Evolutionary conservation across 2,329 filamentous ascomycete genomes (phyloP), one percentile per base, ranked within the genome.

Genomic region (Coniosporium tulheliwenetii): DNA sequence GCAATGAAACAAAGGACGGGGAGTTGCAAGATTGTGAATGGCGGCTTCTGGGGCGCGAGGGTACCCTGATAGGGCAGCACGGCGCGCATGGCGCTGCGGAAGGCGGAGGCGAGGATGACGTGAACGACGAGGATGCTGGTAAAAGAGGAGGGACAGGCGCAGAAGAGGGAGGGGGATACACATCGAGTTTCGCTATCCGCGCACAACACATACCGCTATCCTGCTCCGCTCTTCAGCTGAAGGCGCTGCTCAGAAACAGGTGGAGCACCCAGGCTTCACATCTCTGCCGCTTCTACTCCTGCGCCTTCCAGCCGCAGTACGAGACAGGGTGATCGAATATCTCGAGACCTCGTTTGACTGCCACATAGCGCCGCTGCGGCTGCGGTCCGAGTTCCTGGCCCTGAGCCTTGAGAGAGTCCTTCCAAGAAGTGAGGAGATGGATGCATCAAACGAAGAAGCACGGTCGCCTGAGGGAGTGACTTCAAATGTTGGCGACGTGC

Each of bases 341-440:
- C 49, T 74, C 10, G 54, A 60, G 5, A 57, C 63, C 1, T 64
- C 58, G 42, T 73, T 74, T 49, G 70, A 74, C 45, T 59, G 65
- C 2, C 66, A 66, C 44, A 59, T 64, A 37, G 61, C 64, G 5
- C 52, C 62, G 4, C 46, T 73, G 16, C 56, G 54, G 5, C 58
- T 73, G 3, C 53, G 63, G 0, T 62, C 67, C 0, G 44, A 48
- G 7, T 67, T 70, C 43, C 55, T 72, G 30, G 64, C 63, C n/a
- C 47, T 52, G 0, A 54, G 56, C 1, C 53, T 71, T 12, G 66
- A 69, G 44, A 29, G 34, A 7, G 29, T 37, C 10, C n/a, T 39
- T 9, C 13, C 30, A 12, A 32, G 29, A 32, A n/a, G 13, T 10
- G 10, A 26, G 19, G 7, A 7, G 19, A 26, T 7, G 7, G 19